A percentile compares a stretch with the other conserved stretches of the same genome.
Evolutionary conservation across 2,329 filamentous ascomycete genomes (phyloP).

Genomic region (Rhexocercosporidium sp.): DNA sequence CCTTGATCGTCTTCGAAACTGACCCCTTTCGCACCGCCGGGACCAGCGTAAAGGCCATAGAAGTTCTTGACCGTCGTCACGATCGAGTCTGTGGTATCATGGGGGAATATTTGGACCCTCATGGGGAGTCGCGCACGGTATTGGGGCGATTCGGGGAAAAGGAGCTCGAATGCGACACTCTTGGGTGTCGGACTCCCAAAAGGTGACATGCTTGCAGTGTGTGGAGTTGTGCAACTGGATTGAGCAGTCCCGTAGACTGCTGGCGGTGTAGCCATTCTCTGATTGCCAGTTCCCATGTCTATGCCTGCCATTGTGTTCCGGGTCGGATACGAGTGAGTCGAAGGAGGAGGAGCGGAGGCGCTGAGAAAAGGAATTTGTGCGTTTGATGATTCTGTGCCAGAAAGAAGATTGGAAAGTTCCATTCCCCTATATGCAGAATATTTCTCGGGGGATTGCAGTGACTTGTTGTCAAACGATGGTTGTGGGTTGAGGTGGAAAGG

Average conservation of each 20-base stretch:
- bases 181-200: conserved; percentile 57
- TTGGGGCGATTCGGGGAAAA: conserved; percentile 70
- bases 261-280: conserved; percentile 40
- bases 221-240: conserved; percentile 34
- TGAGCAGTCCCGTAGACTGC: conserved; percentile 33
- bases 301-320: conserved; percentile 38
- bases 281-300: conserved; percentile 33
- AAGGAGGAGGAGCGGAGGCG: conserved; percentile 31
- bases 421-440: conserved; percentile 24
- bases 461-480: conserved; percentile 22
- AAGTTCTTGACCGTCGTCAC: conserved; percentile 99
- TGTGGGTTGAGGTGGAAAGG: conserved; percentile 25
- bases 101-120: conserved; percentile 88
- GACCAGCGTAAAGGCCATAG: conserved; percentile 88
- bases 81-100: conserved; percentile 97
- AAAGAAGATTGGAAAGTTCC: conserved; percentile 35
- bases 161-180: conserved; percentile 79
- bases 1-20: conserved; percentile 93
- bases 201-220: conserved; percentile 39
- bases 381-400: conserved; percentile 32
- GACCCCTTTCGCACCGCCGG: conserved; percentile 74
- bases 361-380: conserved; percentile 35
- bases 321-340: conserved; percentile 36
- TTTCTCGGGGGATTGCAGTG: conserved; percentile 23
- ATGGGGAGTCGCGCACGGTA: conserved; percentile 79